Evolutionary conservation across 352 stramenopile species (phyloP).

Genomic region (Paralagenidium karlingii): DNA sequence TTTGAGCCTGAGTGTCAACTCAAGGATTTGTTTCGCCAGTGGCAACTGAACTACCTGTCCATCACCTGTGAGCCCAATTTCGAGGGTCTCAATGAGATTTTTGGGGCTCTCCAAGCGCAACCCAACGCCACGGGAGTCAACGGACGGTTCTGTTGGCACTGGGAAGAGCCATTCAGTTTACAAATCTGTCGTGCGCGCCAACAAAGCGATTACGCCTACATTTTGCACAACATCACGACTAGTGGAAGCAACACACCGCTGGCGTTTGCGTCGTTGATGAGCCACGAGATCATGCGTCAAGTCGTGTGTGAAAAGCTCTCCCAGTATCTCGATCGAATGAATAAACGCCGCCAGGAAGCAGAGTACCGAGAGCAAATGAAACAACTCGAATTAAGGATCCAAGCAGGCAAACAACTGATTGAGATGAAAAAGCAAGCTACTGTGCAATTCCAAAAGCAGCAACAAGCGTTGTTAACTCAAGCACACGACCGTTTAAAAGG

Average conservation of each 20-base stretch:
- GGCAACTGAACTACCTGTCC: slow-evolving; percentile 13
- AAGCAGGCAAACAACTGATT: slow-evolving; percentile 28
- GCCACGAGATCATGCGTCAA: slow-evolving; percentile 35
- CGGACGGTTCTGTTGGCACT: slow-evolving; percentile 58
- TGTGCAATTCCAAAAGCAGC: slow-evolving; percentile 35
- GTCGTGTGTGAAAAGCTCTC: slow-evolving; percentile 27
- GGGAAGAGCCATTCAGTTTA: slow-evolving; percentile 12
- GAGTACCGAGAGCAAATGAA: slow-evolving; percentile 41
- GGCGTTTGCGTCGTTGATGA: slow-evolving; percentile 37
- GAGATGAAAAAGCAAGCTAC: slow-evolving; percentile 55
- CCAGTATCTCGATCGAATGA: slow-evolving; percentile 25
- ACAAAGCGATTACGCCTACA: slow-evolving; percentile 42
- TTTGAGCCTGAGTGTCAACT: slow-evolving; percentile 25
- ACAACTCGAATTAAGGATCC: slow-evolving; percentile 57
- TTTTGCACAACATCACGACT: slow-evolving; percentile 26
- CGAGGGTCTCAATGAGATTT: too few relatives aligned
- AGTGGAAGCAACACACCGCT: slow-evolving; percentile 22
- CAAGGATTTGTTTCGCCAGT: slow-evolving; percentile 37
- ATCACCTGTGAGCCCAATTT: too few relatives aligned
- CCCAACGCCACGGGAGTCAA: slow-evolving; percentile 39
- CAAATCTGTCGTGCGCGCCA: slow-evolving; percentile 24
- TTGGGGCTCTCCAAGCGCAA: too few relatives aligned
- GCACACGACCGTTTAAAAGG: slow-evolving; percentile 12
- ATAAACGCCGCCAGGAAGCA: slow-evolving; percentile 19
- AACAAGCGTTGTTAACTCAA: slow-evolving; percentile 19